A percentile compares a stretch with the other conserved stretches of the same genome.
Conservation (phyloP, 768 basidiomycete genomes). For the Podaxis mareebaensis region DNA sequence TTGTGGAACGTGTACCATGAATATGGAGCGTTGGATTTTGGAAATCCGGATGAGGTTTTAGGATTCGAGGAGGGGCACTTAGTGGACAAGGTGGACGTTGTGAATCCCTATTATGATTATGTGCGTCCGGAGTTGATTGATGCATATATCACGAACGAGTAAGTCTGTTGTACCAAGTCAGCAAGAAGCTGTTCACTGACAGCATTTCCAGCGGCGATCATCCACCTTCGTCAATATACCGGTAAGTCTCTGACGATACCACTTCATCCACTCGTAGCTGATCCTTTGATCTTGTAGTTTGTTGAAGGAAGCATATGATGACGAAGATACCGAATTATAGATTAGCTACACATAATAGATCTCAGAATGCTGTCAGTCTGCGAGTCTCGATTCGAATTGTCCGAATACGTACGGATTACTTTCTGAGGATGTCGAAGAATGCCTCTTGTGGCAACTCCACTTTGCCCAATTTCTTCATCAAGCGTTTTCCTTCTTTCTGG, state of each 20-base stretch:
- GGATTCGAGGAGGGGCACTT: constrained; percentile 79
- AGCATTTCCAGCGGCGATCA: constrained; percentile 77
- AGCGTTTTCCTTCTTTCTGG: constrained; percentile 91
- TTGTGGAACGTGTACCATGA: constrained; percentile 87
- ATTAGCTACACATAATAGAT: constrained; percentile 23
- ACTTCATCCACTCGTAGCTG: constrained; percentile 11
- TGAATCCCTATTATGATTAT: constrained; percentile 97
- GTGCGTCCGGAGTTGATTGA: constrained; percentile 90
- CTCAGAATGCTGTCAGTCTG: constrained; percentile 16
- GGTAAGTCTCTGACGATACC: constrained; percentile 40
- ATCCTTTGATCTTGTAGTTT: constrained; percentile 44
- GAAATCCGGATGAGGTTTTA: constrained; percentile 59
- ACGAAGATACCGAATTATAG: constrained; percentile 86
- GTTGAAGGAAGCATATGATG: constrained; percentile 94
- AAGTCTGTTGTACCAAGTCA: constrained; percentile 33
- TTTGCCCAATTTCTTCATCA: constrained; percentile 84
- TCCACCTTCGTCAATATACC: constrained; percentile 91
- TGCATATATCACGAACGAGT: constrained; percentile 97
- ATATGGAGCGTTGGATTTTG: constrained; percentile 82
- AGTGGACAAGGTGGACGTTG: constrained; percentile 86
- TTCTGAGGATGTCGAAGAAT: constrained; percentile 87
- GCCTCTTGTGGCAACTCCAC: constrained; percentile 95
- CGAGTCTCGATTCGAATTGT: background rate
- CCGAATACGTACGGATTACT: constrained; percentile 31
- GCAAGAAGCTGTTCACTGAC: constrained; percentile 13